phyloP scores from a whole-genome alignment of 139 green algal genomes.

The Ettlia oleoabundans region DNA sequence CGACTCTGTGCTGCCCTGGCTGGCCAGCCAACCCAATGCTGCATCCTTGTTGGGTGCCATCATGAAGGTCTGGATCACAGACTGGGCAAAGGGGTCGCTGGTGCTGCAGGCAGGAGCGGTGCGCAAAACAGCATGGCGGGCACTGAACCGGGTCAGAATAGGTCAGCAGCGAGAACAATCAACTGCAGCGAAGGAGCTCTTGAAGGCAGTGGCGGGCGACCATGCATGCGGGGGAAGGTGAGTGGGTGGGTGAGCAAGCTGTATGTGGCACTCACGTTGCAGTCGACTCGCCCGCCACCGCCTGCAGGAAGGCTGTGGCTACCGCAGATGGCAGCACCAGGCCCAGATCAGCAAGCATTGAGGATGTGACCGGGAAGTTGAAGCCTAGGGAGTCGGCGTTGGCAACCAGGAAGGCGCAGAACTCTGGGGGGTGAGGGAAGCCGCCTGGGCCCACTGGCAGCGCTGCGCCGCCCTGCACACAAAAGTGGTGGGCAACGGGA shows the following conservation, averaged over 20 bases:
- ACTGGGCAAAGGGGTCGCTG: neutral
- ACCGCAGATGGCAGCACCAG: neutral
- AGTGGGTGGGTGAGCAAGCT: no score
- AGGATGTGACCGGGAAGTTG: neutral
- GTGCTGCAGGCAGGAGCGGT: neutral
- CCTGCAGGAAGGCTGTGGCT: neutral
- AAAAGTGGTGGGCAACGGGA: neutral
- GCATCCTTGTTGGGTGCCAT: neutral
- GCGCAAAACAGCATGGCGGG: no score
- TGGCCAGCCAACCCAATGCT: neutral
- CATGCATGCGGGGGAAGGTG: no score
- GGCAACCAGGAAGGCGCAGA: constrained; percentile 19
- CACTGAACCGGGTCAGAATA: no score
- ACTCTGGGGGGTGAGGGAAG: constrained; percentile 29
- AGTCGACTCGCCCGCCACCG: neutral
- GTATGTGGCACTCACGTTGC: neutral
- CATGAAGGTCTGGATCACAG: constrained; percentile 1
- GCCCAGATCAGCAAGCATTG: constrained; percentile 5
- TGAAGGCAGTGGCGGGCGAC: no score
- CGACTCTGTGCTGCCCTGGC: neutral
- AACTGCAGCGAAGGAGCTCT: no score
- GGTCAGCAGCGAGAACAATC: no score
- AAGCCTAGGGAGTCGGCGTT: neutral
- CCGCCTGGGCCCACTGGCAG: constrained; percentile 2
- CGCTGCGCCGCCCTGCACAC: neutral